These are phyloP conservation scores for Ophiostoma ulmi DNA, from an alignment of 2,329 filamentous ascomycete genomes.

Conservation along the genomic window DNA sequence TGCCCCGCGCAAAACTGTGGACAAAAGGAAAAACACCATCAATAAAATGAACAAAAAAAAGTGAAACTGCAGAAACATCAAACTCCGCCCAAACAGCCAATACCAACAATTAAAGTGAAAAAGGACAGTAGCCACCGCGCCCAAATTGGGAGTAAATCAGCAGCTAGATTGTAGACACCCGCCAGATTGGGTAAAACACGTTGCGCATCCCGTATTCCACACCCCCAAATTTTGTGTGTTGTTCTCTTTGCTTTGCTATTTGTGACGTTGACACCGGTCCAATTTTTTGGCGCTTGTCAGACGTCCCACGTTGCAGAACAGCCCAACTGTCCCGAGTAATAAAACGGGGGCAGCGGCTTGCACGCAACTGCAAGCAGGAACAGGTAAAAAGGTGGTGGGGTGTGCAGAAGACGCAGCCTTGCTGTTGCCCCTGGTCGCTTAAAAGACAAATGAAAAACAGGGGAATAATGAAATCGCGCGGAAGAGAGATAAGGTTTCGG, in stretches of 20 bases:
- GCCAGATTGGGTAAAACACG: not conserved
- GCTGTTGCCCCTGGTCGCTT: slow-evolving; percentile 25
- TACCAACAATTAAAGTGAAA: slow-evolving; percentile 3
- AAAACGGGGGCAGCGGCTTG: slow-evolving; percentile 18
- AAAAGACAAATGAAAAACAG: slow-evolving; percentile 23
- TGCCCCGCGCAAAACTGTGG: slow-evolving; percentile 30
- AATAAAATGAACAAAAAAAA: slow-evolving; percentile 13
- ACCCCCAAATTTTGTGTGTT: slow-evolving; percentile 6
- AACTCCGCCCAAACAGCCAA: slow-evolving; percentile 18
- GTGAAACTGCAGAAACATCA: not conserved
- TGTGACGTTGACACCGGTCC: slow-evolving; percentile 11
- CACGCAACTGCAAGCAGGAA: slow-evolving; percentile 12
- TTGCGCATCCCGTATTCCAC: slow-evolving; percentile 1
- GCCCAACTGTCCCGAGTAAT: slow-evolving; percentile 7
- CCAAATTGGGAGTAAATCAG: not conserved
- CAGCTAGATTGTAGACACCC: not conserved
- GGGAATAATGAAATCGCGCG: slow-evolving; percentile 20
- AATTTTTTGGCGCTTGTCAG: slow-evolving; percentile 13
- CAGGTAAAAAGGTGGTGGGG: slow-evolving; percentile 25
- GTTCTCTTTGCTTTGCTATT: not conserved
- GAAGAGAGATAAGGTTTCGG: slow-evolving; percentile 25
- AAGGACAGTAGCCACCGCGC: not conserved
- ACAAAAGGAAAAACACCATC: slow-evolving; percentile 13
- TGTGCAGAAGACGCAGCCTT: slow-evolving; percentile 27
- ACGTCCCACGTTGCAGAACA: slow-evolving; percentile 11